Percentiles rank a stretch among this genome's conserved stretches.
phyloP scores from a whole-genome alignment of 257 asterid species.

The Solanum arcanum region DNA sequence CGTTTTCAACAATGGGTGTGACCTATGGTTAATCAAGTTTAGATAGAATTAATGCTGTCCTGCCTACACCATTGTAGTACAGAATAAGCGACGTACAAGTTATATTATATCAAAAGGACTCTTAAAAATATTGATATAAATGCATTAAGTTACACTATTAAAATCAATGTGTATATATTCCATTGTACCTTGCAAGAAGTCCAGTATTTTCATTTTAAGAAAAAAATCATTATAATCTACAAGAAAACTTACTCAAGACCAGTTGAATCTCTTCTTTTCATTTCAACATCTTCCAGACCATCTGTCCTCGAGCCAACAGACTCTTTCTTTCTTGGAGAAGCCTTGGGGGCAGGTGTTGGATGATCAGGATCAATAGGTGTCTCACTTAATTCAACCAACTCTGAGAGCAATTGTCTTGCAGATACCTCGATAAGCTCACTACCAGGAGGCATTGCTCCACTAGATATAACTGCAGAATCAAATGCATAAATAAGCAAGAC shows the following conservation, averaged over 20 bases:
- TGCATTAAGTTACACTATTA: not conserved
- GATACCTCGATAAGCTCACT: conserved; percentile 57
- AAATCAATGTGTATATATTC: not conserved
- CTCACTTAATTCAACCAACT: conserved; percentile 68
- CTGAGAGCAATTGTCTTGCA: conserved; percentile 55
- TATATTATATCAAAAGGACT: not conserved
- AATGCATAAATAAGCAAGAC: conserved; percentile 55
- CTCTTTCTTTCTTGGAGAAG: conserved; percentile 26
- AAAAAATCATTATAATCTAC: not conserved
- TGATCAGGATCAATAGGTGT: conserved; percentile 42
- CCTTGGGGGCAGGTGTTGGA: conserved; percentile 32
- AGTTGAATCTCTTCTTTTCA: conserved; percentile 69
- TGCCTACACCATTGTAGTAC: not conserved
- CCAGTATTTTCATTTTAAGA: not conserved
- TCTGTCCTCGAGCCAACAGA: conserved; percentile 7
- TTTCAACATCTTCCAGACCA: conserved; percentile 19
- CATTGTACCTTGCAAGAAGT: not conserved
- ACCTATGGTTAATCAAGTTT: not conserved
- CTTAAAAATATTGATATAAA: not conserved
- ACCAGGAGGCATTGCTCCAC: conserved; percentile 37
- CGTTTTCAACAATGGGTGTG: not conserved
- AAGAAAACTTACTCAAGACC: conserved; percentile 50
- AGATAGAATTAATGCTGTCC: not conserved
- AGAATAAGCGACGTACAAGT: not conserved
- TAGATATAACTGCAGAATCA: conserved; percentile 50